phyloP scores from a whole-genome alignment of 805 yeast species.

The Grigorovia jiainica region DNA sequence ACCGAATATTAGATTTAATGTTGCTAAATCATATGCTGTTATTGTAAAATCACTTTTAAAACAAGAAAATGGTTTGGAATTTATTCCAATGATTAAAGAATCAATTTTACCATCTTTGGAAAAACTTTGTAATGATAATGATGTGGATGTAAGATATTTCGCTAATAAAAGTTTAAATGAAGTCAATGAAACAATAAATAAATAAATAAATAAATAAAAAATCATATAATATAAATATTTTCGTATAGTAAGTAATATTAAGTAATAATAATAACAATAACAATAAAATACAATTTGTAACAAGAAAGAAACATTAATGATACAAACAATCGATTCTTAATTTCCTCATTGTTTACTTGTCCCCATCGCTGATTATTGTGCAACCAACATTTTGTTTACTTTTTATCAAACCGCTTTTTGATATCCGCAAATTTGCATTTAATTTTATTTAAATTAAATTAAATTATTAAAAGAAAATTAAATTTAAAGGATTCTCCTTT shows the following conservation, averaged over 20 bases:
- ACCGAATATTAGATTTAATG: constrained; percentile 92
- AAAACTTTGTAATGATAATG: constrained; percentile 58
- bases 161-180: constrained; percentile 54
- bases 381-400: too few species aligned
- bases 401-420: too few species aligned
- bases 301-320: too few species aligned
- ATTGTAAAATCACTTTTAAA: constrained; percentile 45
- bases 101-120: constrained; percentile 59
- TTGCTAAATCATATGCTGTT: constrained; percentile 70
- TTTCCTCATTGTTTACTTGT: too few species aligned
- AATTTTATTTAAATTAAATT: too few species aligned
- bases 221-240: not conserved
- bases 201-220: not conserved
- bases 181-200: constrained; percentile 9
- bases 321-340: too few species aligned
- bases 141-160: constrained; percentile 83
- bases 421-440: too few species aligned
- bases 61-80: constrained; percentile 17
- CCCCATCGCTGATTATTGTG: too few species aligned
- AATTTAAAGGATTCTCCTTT: too few species aligned
- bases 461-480: too few species aligned
- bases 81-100: constrained; percentile 33
- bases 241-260: not conserved
- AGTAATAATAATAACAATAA: too few species aligned
- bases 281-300: too few species aligned